Evolutionary conservation across 176 grass and related monocot genomes (phyloP).

Genomic region (Oryza rufipogon): DNA sequence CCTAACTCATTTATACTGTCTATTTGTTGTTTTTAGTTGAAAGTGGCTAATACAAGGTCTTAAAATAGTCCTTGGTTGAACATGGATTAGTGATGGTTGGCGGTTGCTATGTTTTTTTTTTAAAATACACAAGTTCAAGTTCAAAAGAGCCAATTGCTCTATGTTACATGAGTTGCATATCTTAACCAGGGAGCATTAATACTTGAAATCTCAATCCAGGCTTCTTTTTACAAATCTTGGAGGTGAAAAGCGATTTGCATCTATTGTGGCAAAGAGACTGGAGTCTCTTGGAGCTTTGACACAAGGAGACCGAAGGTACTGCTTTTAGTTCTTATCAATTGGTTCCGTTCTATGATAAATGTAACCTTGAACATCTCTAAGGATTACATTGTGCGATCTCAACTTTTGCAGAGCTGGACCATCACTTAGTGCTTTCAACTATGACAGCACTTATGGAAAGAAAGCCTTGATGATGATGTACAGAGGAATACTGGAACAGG

Average conservation of each 20-base stretch:
- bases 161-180: slow-evolving; percentile 1
- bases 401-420: slow-evolving; percentile 69
- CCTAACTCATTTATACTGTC: slow-evolving; percentile 17
- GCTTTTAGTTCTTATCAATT: background rate
- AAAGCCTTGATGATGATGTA: slow-evolving; percentile 82
- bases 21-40: background rate
- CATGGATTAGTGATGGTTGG: slow-evolving; percentile 24
- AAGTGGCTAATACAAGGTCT: background rate
- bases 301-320: slow-evolving; percentile 92
- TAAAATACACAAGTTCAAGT: slow-evolving; percentile 12
- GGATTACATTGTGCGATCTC: slow-evolving; percentile 11
- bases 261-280: slow-evolving; percentile 92
- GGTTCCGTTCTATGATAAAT: background rate
- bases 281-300: slow-evolving; percentile 99
- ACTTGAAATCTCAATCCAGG: slow-evolving; percentile 49
- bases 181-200: slow-evolving; percentile 23
- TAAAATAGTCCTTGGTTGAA: background rate
- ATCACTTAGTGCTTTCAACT: slow-evolving; percentile 84
- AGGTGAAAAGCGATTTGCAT: slow-evolving; percentile 95
- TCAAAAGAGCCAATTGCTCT: slow-evolving; percentile 1
- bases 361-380: slow-evolving; percentile 21
- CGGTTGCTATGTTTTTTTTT: background rate
- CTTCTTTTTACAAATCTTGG: slow-evolving; percentile 98
- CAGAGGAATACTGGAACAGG: slow-evolving; percentile 95
- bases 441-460: slow-evolving; percentile 89